Base-by-base conservation (phyloP, 805 yeast species). In the Candida ipomoeae region DNA sequence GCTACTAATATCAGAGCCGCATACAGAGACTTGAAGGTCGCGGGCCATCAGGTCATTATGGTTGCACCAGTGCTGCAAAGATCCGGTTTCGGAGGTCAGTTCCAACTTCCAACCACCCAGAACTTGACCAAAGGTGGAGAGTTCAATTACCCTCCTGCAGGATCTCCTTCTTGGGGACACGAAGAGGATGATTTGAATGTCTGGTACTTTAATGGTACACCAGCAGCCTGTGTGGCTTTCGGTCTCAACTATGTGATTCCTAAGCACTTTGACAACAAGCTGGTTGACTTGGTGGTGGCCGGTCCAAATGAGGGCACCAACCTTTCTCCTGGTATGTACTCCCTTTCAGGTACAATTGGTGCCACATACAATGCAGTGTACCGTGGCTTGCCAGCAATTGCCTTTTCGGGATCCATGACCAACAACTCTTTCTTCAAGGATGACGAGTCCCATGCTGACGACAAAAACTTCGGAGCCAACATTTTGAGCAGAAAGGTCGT, bases 141-240 rank as follows among this genome's bases (percentile, higher is more conserved):
- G 51, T 80, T 79, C 56, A 62, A 60, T 35, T 78, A 77, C 62
- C 75, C 73, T 52, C 69, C 70, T 52, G 64, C 61, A 1, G 84
- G 83, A 36, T 69, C 71, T 23, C 80, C 82, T 53, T 71, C 81
- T 23, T 80, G 83, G 83, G 83, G 81, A 44, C 77, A 75, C 52
- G 83, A 79, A 54, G 52, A 63, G 31, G 49, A 55, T 43, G 78
- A 76, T 58, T 51, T 57, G 44, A 57, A 64, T 55, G 49, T 63
- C 44, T 62, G 68, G 67, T 64, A 63, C 55, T 63, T 64, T 51
- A 60, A 64, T 52, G 68, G 67, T 23, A 63, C 67, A 10, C 67
- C 67, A 8, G 47, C 64, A 2, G 58, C 66, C 3, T 58, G 63
- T 44, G 65, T 63, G 13, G 63, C 65, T 5, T 64, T 63, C 46